Evolutionary conservation across 176 grass and related monocot species (phyloP), one percentile per base, ranked within the genome.

Genomic region (Carex cristatella): DNA sequence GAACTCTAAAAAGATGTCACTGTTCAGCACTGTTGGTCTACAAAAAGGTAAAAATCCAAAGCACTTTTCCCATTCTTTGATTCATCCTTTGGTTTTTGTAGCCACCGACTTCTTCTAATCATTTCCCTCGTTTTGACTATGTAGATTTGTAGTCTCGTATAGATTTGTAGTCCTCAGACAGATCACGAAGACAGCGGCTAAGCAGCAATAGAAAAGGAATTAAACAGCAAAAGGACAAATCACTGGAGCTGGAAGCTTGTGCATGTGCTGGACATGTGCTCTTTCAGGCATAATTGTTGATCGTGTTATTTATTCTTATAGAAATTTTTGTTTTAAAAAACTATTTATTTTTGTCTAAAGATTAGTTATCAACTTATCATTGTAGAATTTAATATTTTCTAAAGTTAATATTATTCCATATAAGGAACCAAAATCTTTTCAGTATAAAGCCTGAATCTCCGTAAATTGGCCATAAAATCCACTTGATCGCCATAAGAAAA

Each of bases 251-350:
- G 32, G 46, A 83, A 69, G 27, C 23, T 11, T 67, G 40, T 83
- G 61, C 81, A 83, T 83, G 81, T 83, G 80, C 57, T 14, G 16
- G 60, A n/a, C 80, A 67, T 83, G 81, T 83, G 81, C 44, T 69
- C 38, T 49, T 31, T 65, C 57, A 69, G 42, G 61, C 40, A 55
- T 83, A 37, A 83, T 16, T 65, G 61, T 69, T 33, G 81, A 18
- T 81, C n/a, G 48, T 11, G 48, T 51, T 51, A 51, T 51, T 51
- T 51, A 51, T 51, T 51, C 48, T 51, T 51, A 51, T 51, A 51
- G 10, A 51, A 51, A 49, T 49, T 10, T 10, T 49, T 10, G 8
- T 48, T 48, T 48, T 1, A 49, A 49, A 49, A 49, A 49, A 10
- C 7, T 49, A 49, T 10, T 49, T 49, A 10, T 49, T 49, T 49